phyloP scores from a whole-genome alignment of 1,284 basidiomycete genomes.

The Gomphus bonarii region DNA sequence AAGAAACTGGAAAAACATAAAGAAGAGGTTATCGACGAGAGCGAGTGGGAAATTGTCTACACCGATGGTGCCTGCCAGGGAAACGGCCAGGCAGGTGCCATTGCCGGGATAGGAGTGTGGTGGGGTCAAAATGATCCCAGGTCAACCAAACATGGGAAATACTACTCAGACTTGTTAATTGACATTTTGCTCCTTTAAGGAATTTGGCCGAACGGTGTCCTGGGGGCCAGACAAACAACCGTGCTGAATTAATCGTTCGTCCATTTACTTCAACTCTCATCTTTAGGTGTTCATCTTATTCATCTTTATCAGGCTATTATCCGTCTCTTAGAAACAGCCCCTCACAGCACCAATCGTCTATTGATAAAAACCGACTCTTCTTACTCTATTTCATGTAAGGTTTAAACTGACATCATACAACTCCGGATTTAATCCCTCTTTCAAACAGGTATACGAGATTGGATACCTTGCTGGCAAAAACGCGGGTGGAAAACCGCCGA shows the following conservation, averaged over 20 bases:
- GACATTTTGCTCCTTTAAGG: constrained; percentile 26
- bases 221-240: constrained; percentile 80
- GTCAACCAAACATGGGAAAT: constrained; percentile 25
- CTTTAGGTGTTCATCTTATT: neutral
- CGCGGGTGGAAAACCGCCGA: constrained; percentile 39
- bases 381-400: constrained; percentile 62
- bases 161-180: neutral
- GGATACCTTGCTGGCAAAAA: constrained; percentile 52
- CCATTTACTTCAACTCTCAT: neutral
- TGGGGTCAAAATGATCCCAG: constrained; percentile 54
- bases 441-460: constrained; percentile 45
- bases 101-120: constrained; percentile 71
- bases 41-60: constrained; percentile 49
- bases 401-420: neutral
- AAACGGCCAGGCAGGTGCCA: constrained; percentile 51
- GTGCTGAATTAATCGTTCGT: constrained; percentile 74
- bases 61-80: constrained; percentile 73
- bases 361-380: constrained; percentile 69
- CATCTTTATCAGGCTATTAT: constrained; percentile 51
- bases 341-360: constrained; percentile 39
- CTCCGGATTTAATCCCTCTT: neutral
- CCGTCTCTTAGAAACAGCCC: constrained; percentile 58
- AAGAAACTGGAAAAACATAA: constrained; percentile 11
- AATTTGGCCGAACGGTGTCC: constrained; percentile 73
- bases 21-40: constrained; percentile 11